Evolutionary conservation across 2,329 filamentous ascomycete species (phyloP), one percentile per base, ranked within the genome.

Genomic region (Xylogone sp.): DNA sequence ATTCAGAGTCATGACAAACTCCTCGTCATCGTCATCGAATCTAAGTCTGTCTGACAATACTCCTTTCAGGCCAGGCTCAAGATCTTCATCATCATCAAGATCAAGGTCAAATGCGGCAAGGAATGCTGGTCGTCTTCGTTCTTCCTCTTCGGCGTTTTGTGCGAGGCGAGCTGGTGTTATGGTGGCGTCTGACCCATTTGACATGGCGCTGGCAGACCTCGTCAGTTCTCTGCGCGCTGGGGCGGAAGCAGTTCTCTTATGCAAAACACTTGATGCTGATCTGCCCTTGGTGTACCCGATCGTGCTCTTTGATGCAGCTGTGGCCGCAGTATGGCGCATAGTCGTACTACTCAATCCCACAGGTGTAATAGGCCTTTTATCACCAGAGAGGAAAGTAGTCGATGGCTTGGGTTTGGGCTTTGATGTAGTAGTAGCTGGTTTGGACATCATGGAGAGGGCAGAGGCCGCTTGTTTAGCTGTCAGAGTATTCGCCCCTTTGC

Each of bases 211-310:
- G 16, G 57, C 43, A 65, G 54, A 27, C 53, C 62, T 52, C 18
- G 53, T 55, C 52, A 57, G 55, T 57, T 50, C 55, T 46, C 49
- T 50, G 21, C 55, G 48, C 49, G 62, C 49, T 42, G 53, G 49
- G 21, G 51, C 46, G 50, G 51, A n/a, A n/a, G n/a, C 27, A 49
- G 24, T 39, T 46, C 43, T 46, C 12, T 53, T 56, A 16, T 59
- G 63, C 4, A 75, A 56, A 21, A 65, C 66, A 7, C 68, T 68
- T 19, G 75, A 75, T 2, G 76, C 72, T 10, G 73, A 72, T 29
- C 89, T 82, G 29, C 92, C 91, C 67, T 87, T 90, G 51, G 82
- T 88, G 66, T 96, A 96, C 16, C 92, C 92, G 42, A 96, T 78
- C 0, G 91, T 96, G 50, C 83, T 92, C 56, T 85, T 83, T 1